Base-by-base conservation (phyloP, 2,329 filamentous ascomycete genomes). In the Epichloe typhina region DNA sequence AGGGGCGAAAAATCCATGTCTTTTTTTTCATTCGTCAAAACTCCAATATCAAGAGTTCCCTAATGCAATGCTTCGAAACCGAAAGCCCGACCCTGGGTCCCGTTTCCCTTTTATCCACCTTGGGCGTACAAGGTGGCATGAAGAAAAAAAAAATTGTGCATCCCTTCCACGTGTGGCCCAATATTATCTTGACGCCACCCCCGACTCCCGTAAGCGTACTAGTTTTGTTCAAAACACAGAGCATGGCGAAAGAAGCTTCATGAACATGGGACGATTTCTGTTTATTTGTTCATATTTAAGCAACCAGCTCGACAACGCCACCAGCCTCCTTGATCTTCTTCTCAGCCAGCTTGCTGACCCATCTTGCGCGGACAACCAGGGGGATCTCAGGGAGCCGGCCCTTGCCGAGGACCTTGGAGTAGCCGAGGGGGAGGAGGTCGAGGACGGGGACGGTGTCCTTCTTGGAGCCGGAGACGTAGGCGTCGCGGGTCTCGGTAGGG, bases 341-440 rank as follows among this genome's bases (percentile, higher is more conserved):
- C 85, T 98, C 93, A 62, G 93, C 93, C 72, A 95, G 84, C 71
- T 86, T 86, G 80, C 84, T 89, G 75, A 98, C 87, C 79, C 89
- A 97, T 71, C 93, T 80, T 63, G 93, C 91, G 69, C 88, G 88
- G 62, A 98, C 90, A 66, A 98, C 88, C 66, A 98, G 74, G 62
- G 93, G 93, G 66, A 97, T 82, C 68, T 91, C 79, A 67, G 93
- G 93, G 66, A 97, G 79, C 69, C 91, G 84, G 74, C 93, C 93
- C 84, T 98, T 98, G 72, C 93, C 94, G 70, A 98, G 86, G 62
- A 98, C 83, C 80, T 98, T 98, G 69, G 89, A 87, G 84, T 97
- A 98, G 64, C 94, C 93, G 73, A 95, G 85, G 65, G 65, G 80
- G 59, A 97, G 85, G 72, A 98, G 88, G 78, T 98, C 91, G 78